Evolutionary conservation across 2,329 filamentous ascomycete genomes (phyloP).

Genomic region (Dothiorella sarmentorum): DNA sequence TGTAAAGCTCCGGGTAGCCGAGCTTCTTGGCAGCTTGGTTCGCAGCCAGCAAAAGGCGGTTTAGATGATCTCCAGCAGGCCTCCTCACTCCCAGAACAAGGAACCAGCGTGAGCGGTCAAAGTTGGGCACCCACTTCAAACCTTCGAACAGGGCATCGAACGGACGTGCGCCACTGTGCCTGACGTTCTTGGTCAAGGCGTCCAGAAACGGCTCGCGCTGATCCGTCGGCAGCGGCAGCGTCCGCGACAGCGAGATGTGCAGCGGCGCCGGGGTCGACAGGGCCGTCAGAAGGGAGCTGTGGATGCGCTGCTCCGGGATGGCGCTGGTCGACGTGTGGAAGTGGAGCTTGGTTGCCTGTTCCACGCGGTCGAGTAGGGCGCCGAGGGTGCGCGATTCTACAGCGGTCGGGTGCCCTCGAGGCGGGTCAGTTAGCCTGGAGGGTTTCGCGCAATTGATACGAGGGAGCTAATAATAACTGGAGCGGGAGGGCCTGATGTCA

Average conservation of each 20-base stretch:
- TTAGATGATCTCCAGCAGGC: constrained; percentile 36
- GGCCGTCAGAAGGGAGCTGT: constrained; percentile 23
- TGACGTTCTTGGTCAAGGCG: constrained; percentile 46
- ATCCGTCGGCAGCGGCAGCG: constrained; percentile 70
- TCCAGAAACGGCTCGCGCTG: constrained; percentile 67
- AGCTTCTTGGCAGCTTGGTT: constrained; percentile 61
- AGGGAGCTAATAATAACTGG: neutral
- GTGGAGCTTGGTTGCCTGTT: neutral
- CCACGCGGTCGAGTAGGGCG: constrained; percentile 30
- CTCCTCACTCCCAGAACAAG: constrained; percentile 65
- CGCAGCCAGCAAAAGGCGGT: constrained; percentile 59
- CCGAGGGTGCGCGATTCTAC: constrained; percentile 30
- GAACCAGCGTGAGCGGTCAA: constrained; percentile 71
- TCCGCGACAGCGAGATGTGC: constrained; percentile 85
- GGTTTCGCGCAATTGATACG: neutral
- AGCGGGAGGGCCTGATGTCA: constrained; percentile 22
- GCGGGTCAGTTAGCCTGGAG: constrained; percentile 15
- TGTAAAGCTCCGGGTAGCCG: constrained; percentile 70
- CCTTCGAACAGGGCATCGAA: constrained; percentile 47
- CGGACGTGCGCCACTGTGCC: constrained; percentile 45
- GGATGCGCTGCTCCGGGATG: neutral
- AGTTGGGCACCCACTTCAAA: constrained; percentile 65
- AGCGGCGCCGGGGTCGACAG: constrained; percentile 61
- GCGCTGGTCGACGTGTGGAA: constrained; percentile 13
- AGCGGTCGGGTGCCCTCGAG: constrained; percentile 37